Conservation (phyloP, 148 eudicot genomes). For the Rhododendron kiyosumense region DNA sequence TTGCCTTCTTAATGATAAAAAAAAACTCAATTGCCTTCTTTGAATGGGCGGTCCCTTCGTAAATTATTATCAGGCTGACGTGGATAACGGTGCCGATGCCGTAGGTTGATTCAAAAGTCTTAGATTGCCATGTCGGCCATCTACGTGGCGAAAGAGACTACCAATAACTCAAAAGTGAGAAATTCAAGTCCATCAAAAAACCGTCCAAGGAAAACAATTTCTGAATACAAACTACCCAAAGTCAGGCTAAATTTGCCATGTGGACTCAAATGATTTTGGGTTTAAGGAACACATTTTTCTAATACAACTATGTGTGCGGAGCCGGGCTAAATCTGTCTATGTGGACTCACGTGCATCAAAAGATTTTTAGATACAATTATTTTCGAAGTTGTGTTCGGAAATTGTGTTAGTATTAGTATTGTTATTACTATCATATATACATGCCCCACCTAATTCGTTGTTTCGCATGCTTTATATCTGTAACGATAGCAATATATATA, state of each 20-base stretch:
- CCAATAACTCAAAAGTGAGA: neutral
- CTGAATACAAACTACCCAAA: too few species aligned
- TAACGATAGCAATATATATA: neutral
- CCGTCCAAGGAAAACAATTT: too few species aligned
- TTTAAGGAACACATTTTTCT: too few species aligned
- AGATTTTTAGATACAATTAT: too few species aligned
- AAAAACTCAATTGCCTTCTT: neutral
- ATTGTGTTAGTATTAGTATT: neutral
- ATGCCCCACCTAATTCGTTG: neutral
- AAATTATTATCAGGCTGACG: neutral
- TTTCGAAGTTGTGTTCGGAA: too few species aligned
- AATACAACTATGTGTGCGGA: too few species aligned
- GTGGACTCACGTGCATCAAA: too few species aligned
- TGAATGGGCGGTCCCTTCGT: neutral
- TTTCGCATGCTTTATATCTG: neutral
- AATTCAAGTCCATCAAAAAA: neutral
- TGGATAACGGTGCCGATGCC: neutral
- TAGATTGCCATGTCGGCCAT: constrained; percentile 1
- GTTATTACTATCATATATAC: neutral
- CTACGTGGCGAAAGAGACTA: neutral
- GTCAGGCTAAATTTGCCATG: too few species aligned
- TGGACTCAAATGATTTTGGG: too few species aligned
- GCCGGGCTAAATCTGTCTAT: too few species aligned
- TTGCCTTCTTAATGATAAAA: neutral
- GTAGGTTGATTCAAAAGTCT: neutral